Conservation (phyloP, 2,329 filamentous ascomycete genomes). For the Cryphonectria carpinicola region DNA sequence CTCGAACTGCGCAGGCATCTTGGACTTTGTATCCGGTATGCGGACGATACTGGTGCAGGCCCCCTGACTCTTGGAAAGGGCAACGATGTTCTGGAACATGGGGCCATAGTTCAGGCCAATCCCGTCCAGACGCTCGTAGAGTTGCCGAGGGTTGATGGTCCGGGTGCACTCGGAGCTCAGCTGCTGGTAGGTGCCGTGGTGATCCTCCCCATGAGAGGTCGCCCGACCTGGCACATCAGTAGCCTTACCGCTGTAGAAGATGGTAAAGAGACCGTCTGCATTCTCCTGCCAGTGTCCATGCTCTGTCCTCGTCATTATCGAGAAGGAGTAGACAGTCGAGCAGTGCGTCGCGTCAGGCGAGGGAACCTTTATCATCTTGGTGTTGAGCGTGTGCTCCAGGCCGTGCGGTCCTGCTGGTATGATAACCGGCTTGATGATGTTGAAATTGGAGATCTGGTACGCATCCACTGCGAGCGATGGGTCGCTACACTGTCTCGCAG, state of each 20-base stretch:
- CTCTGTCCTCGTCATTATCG: slow-evolving; percentile 51
- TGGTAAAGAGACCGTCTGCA: slow-evolving; percentile 39
- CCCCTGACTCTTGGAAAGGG: slow-evolving; percentile 39
- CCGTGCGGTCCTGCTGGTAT: slow-evolving; percentile 51
- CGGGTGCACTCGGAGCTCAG: slow-evolving; percentile 39
- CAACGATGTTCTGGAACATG: slow-evolving; percentile 52
- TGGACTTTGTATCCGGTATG: slow-evolving; percentile 53
- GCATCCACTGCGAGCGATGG: slow-evolving; percentile 8
- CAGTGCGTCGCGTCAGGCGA: slow-evolving; percentile 18
- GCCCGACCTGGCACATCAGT: slow-evolving; percentile 12
- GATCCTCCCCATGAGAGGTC: slow-evolving; percentile 28
- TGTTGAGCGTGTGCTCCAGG: slow-evolving; percentile 54
- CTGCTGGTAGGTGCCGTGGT: slow-evolving; percentile 31
- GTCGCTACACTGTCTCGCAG: slow-evolving; percentile 41
- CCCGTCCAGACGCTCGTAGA: slow-evolving; percentile 55
- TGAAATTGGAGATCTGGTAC: slow-evolving; percentile 51
- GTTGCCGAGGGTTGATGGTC: slow-evolving; percentile 45
- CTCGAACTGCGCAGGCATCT: slow-evolving; percentile 58
- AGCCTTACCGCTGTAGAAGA: slow-evolving; percentile 32
- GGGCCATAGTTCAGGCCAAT: slow-evolving; percentile 57
- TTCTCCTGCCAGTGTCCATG: slow-evolving; percentile 48
- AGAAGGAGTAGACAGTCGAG: slow-evolving; percentile 42
- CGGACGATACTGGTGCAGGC: slow-evolving; percentile 44
- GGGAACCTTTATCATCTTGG: slow-evolving; percentile 38
- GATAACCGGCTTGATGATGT: slow-evolving; percentile 55